These are phyloP conservation scores for Plectosphaerella plurivora DNA, from an alignment of 2,329 filamentous ascomycete genomes.

Conservation along the genomic window DNA sequence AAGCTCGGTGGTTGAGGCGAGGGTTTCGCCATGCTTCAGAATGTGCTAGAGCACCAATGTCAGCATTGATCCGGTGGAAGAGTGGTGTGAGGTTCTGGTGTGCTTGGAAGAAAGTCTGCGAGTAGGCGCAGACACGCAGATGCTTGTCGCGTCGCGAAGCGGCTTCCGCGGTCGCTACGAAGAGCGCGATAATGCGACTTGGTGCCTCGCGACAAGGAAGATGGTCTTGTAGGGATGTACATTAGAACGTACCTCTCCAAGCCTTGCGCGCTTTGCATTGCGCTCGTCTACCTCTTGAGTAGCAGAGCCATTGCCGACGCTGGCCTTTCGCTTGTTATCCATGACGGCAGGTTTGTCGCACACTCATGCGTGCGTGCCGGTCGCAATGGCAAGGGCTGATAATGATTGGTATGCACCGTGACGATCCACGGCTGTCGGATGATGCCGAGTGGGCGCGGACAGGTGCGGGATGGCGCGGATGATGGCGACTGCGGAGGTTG, in stretches of 20 bases:
- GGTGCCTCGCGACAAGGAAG: too few relatives aligned
- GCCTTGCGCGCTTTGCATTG: conserved; percentile 51
- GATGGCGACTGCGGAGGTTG: too few relatives aligned
- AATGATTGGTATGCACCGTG: too few relatives aligned
- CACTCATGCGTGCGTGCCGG: conserved; percentile 1
- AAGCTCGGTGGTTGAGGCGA: conserved; percentile 64
- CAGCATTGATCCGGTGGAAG: conserved; percentile 17
- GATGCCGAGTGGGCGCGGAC: too few relatives aligned
- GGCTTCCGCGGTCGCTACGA: too few relatives aligned
- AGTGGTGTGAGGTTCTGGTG: conserved; percentile 8
- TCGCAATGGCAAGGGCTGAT: too few relatives aligned
- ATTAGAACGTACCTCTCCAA: conserved; percentile 39
- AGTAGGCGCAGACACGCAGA: conserved; percentile 4
- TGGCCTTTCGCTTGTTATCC: conserved; percentile 55
- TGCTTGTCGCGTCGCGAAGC: too few relatives aligned
- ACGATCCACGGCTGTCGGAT: too few relatives aligned
- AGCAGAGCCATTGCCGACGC: conserved; percentile 35
- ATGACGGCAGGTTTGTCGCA: conserved; percentile 24
- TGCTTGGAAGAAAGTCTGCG: conserved; percentile 1
- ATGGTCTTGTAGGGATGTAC: conserved; percentile 9
- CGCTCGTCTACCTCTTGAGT: conserved; percentile 45
- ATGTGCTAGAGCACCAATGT: conserved; percentile 37
- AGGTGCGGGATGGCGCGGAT: too few relatives aligned
- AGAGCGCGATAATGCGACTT: too few relatives aligned
- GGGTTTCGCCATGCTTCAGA: conserved; percentile 50